Evolutionary conservation across 768 basidiomycete genomes (phyloP), one percentile per base, ranked within the genome.

Genomic region (Steccherinum ochraceum): DNA sequence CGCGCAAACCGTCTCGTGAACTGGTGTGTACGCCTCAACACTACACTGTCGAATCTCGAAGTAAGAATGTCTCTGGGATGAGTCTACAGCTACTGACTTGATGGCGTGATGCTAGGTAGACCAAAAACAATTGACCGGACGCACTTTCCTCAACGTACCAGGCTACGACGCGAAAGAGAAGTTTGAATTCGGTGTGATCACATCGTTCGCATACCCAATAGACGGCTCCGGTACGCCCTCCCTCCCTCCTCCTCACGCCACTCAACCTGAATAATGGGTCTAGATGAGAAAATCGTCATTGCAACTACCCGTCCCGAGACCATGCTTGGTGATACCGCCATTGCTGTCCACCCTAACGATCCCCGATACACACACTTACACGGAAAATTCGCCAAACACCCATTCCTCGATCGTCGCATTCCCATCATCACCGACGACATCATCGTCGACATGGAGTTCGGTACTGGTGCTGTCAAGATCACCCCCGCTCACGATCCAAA

Each of bases 251-350:
- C 16, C 2, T 26, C 20, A 41, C 16, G 4, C 21, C n/a, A 3
- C 12, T 2, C 12, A 23, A 26, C 11, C 46, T 19, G 13, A 41
- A 26, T 54, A 46, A 7, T 48, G 20, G 40, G 20, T 54, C 3
- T 51, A 87, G 93, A 95, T 49, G 94, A 97, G 64, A 85, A 76
- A 63, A 86, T 99, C 52, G 75, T 96, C 48, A 84, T 99, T 35
- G 95, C 96, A 1, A 99, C 96, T 1, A 98, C 95, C 4, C 91
- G 96, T 73, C 94, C 94, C 0, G 96, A 98, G 68, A 97, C 96
- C 0, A 95, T 98, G 91, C 77, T 99, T 0, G 96, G 96, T 27
- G 96, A 98, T 77, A 92, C 93, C 2, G 96, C 90, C 23, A 86
- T 99, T 20, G 96, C 96, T 24, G 91, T 98, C 0, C 95, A 99